Percentiles rank a stretch among this genome's conserved stretches.
These are phyloP conservation scores for Arxiozyma telluris DNA, from an alignment of 1,139 yeast species.

Conservation along the genomic window DNA sequence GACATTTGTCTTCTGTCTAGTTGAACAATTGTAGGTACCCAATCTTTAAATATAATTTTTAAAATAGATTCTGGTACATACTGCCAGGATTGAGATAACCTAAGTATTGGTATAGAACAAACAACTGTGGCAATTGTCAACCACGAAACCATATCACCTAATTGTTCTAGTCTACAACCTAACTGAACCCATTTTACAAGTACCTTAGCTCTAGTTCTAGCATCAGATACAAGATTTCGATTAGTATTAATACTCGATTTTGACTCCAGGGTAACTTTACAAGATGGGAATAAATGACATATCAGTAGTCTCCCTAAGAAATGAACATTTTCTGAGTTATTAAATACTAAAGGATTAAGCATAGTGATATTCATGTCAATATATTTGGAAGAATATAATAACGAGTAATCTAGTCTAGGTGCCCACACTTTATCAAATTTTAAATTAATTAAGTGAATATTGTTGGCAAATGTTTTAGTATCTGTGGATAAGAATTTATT, in stretches of 20 bases:
- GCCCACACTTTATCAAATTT: conserved; percentile 61
- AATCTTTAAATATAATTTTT: conserved; percentile 62
- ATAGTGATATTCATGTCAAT: conserved; percentile 27
- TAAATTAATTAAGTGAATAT: conserved; percentile 49
- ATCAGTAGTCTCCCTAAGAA: conserved; percentile 64
- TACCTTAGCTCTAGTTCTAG: conserved; percentile 49
- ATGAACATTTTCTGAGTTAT: conserved; percentile 59
- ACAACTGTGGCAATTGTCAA: conserved; percentile 77
- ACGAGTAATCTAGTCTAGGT: conserved; percentile 55
- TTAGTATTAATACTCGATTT: conserved; percentile 7
- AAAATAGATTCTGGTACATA: conserved; percentile 54
- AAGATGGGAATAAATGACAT: conserved; percentile 52
- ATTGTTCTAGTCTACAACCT: conserved; percentile 66
- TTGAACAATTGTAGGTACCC: conserved; percentile 93
- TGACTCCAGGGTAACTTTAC: conserved; percentile 1
- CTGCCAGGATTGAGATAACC: conserved; percentile 72
- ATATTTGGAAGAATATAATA: conserved; percentile 42
- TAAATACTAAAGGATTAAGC: conserved; percentile 52
- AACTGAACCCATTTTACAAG: conserved; percentile 79
- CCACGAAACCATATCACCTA: conserved; percentile 96
- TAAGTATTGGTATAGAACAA: conserved; percentile 72
- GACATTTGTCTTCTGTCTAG: conserved; percentile 66
- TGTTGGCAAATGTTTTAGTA: conserved; percentile 43
- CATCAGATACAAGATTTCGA: conserved; percentile 9
- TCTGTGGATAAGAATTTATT: conserved; percentile 40